Percentiles rank a stretch among this genome's conserved stretches.
These are phyloP conservation scores for Wallacemonas sp. DNA, from an alignment of 208 protist genomes.

Conservation along the genomic window DNA sequence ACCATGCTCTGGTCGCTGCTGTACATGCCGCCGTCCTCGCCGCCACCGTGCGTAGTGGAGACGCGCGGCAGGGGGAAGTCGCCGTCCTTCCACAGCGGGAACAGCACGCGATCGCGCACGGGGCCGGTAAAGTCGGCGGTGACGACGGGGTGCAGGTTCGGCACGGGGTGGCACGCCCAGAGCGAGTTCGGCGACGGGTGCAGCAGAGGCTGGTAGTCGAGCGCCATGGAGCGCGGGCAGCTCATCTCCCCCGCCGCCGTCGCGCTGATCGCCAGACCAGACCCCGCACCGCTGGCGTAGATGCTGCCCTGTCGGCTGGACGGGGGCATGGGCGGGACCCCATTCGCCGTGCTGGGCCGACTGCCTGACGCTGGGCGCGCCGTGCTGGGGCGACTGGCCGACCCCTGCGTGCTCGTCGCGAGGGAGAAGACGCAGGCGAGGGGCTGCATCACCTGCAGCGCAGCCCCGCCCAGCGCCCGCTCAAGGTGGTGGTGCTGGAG, in stretches of 20 bases:
- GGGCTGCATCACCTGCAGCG: conserved; percentile 81
- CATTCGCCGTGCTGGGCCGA: not conserved
- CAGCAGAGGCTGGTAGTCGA: conserved; percentile 79
- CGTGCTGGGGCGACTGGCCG: conserved; percentile 18
- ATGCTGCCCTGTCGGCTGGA: conserved; percentile 11
- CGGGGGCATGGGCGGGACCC: not conserved
- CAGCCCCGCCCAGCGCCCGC: conserved; percentile 45
- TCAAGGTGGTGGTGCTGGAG: conserved; percentile 59
- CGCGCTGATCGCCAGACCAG: not conserved
- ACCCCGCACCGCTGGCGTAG: not conserved
- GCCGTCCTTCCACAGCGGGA: conserved; percentile 71
- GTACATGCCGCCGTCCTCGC: conserved; percentile 20
- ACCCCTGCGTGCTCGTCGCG: conserved; percentile 23
- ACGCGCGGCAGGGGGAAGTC: conserved; percentile 51
- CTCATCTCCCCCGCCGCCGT: not conserved
- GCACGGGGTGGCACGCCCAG: conserved; percentile 61
- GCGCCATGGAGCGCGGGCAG: conserved; percentile 19
- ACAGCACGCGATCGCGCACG: conserved; percentile 25
- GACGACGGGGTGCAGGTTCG: conserved; percentile 69
- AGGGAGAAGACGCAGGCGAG: conserved; percentile 20
- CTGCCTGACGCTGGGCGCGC: not conserved
- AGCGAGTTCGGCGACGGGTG: conserved; percentile 70
- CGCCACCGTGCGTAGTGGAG: conserved; percentile 12
- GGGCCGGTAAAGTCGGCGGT: conserved; percentile 20
- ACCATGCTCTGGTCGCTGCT: conserved; percentile 11